A percentile compares a stretch with the other conserved stretches of the same genome.
Conservation (phyloP, 257 asterid species). For the Plantago major region DNA sequence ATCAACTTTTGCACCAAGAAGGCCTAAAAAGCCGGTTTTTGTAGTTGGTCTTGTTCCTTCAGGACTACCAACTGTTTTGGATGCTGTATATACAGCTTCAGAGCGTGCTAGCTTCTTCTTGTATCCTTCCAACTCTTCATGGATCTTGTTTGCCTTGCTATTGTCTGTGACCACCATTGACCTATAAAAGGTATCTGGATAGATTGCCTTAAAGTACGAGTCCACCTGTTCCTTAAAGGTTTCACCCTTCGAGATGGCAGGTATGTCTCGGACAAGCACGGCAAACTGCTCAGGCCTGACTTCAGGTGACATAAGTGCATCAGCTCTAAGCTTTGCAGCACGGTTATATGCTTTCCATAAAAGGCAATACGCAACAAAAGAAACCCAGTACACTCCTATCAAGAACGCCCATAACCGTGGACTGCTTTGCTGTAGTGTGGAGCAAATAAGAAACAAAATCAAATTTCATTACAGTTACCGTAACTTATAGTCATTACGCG, state of each 20-base stretch:
- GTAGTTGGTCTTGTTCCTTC: slow-evolving; percentile 65
- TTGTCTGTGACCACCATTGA: slow-evolving; percentile 80
- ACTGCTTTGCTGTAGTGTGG: slow-evolving; percentile 41
- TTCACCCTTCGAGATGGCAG: slow-evolving; percentile 46
- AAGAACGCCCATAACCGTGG: slow-evolving; percentile 74
- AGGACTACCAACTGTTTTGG: slow-evolving; percentile 47
- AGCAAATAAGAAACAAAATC: background rate
- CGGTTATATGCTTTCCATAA: slow-evolving; percentile 85
- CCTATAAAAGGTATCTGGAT: slow-evolving; percentile 77
- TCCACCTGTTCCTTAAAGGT: slow-evolving; percentile 84
- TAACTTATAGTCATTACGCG: no score
- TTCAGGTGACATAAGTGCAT: slow-evolving; percentile 72
- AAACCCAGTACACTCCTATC: slow-evolving; percentile 59
- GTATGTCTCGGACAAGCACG: slow-evolving; percentile 76
- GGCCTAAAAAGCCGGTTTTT: slow-evolving; percentile 72
- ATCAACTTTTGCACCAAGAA: slow-evolving; percentile 71
- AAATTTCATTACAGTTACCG: background rate
- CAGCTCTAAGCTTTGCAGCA: slow-evolving; percentile 58
- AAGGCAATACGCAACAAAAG: slow-evolving; percentile 55
- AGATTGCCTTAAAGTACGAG: slow-evolving; percentile 62
- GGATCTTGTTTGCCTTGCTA: slow-evolving; percentile 63
- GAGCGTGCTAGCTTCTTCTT: slow-evolving; percentile 77
- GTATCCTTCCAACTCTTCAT: slow-evolving; percentile 65
- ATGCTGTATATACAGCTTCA: slow-evolving; percentile 52
- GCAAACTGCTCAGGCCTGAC: slow-evolving; percentile 72